Percentiles rank a stretch among this genome's conserved stretches.
Evolutionary conservation across 495 filamentous ascomycete genomes (phyloP).

Genomic region (Penicillium fimorum): DNA sequence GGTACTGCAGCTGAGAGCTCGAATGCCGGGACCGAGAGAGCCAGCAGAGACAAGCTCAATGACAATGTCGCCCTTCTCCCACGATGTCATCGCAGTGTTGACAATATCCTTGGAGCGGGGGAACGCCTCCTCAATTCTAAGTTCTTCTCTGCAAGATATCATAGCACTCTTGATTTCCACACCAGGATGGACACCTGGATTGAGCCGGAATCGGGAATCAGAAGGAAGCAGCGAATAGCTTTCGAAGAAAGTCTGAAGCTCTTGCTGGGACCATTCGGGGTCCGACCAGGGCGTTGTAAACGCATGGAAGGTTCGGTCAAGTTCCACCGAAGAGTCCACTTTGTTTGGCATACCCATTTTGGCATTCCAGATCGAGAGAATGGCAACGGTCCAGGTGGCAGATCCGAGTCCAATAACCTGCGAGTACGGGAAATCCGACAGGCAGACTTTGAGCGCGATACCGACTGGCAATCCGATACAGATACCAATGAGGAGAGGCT

Average conservation of each 20-base stretch:
- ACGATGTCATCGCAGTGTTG: constrained; percentile 35
- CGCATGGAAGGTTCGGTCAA: constrained; percentile 42
- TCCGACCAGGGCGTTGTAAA: constrained; percentile 47
- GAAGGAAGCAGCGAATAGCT: constrained; percentile 27
- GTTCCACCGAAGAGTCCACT: constrained; percentile 37
- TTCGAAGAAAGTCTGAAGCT: constrained; percentile 50
- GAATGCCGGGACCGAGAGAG: constrained; percentile 41
- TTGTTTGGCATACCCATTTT: constrained; percentile 47
- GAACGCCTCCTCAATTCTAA: constrained; percentile 45
- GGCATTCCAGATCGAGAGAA: constrained; percentile 47
- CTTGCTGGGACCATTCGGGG: constrained; percentile 50
- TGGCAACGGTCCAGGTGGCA: constrained; percentile 54
- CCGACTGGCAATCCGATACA: constrained; percentile 50
- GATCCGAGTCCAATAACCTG: constrained; percentile 50
- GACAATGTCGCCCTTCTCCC: constrained; percentile 43
- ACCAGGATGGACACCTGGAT: constrained; percentile 46
- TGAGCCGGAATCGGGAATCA: constrained; percentile 36
- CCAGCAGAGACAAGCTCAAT: constrained; percentile 48
- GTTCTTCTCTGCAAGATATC: constrained; percentile 33
- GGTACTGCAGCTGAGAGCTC: constrained; percentile 47
- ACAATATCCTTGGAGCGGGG: constrained; percentile 43
- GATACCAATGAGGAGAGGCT: constrained; percentile 48
- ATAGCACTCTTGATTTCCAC: constrained; percentile 47
- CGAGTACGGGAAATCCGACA: constrained; percentile 45
- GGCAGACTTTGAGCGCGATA: constrained; percentile 37